These are phyloP conservation scores for Fusarium verticillioides DNA, from an alignment of 2,329 filamentous ascomycete genomes.

Conservation along the genomic window DNA sequence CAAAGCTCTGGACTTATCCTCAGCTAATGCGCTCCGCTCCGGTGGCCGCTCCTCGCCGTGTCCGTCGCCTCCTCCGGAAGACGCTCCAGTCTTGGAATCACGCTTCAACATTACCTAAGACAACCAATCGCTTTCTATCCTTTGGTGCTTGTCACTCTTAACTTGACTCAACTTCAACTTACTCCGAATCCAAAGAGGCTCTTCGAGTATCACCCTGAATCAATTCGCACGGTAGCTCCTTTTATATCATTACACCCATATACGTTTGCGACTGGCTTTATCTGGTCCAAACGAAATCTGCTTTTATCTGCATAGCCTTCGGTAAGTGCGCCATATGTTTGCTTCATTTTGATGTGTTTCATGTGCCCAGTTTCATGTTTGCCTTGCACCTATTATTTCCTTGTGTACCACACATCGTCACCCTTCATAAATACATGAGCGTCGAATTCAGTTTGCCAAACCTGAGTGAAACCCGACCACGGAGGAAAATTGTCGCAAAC, in stretches of 20 bases:
- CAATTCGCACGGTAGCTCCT: conserved; percentile 5
- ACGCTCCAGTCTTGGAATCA: conserved; percentile 22
- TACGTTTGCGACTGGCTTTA: neutral
- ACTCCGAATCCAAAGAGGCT: conserved; percentile 6
- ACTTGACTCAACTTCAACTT: conserved; percentile 27
- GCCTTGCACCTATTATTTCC: neutral
- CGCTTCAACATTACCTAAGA: conserved; percentile 26
- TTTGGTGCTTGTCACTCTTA: conserved; percentile 17
- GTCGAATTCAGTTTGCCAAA: neutral
- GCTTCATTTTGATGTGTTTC: conserved; percentile 21
- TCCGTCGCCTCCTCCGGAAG: conserved; percentile 36
- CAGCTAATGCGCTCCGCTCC: conserved; percentile 27
- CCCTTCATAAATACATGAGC: conserved; percentile 4
- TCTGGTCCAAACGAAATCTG: neutral
- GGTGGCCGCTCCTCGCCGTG: conserved; percentile 32
- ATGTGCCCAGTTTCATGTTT: conserved; percentile 13
- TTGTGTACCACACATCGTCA: neutral
- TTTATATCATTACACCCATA: conserved; percentile 1
- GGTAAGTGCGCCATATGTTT: conserved; percentile 32
- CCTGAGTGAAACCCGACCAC: conserved; percentile 11
- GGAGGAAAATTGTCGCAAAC: conserved; percentile 21
- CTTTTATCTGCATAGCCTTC: neutral
- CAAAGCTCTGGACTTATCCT: conserved; percentile 25
- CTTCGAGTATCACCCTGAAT: conserved; percentile 2
- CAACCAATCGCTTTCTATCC: conserved; percentile 23